These are phyloP conservation scores for Endocladia muricata DNA, from an alignment of 31 red algal species.

Conservation along the genomic window DNA sequence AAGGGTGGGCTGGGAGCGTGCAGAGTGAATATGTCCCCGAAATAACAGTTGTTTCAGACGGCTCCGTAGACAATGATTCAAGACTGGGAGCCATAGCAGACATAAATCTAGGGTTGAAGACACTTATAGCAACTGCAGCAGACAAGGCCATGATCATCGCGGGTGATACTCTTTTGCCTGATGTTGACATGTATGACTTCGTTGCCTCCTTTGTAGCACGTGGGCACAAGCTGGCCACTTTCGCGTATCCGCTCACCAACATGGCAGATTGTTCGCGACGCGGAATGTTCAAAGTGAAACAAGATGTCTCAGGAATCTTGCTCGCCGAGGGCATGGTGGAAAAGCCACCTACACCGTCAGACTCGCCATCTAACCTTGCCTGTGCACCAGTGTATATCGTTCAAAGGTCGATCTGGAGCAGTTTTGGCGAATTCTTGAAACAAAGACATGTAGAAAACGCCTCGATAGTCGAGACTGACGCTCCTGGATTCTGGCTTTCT, in stretches of 20 bases:
- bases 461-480: slow-evolving; percentile 38
- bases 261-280: slow-evolving; percentile 36
- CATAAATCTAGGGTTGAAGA: not conserved
- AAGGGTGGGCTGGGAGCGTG: slow-evolving; percentile 20
- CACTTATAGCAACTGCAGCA: not conserved
- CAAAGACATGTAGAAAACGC: not conserved
- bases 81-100: slow-evolving; percentile 30
- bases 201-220: slow-evolving; percentile 14
- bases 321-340: slow-evolving; percentile 43
- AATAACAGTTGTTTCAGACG: slow-evolving; percentile 23
- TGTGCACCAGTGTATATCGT: slow-evolving; percentile 69
- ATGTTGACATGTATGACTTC: slow-evolving; percentile 7
- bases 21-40: not conserved
- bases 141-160: slow-evolving; percentile 53
- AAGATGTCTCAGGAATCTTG: not conserved
- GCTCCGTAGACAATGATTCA: not conserved
- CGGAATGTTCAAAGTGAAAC: slow-evolving; percentile 46
- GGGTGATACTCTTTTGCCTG: slow-evolving; percentile 69
- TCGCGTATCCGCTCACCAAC: slow-evolving; percentile 54
- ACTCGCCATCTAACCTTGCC: slow-evolving; percentile 49
- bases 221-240: slow-evolving; percentile 3
- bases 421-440: slow-evolving; percentile 10
- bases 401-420: not conserved
- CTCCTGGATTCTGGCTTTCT: slow-evolving; percentile 55
- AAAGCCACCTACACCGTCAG: slow-evolving; percentile 23